These are phyloP conservation scores for Alnus glutinosa DNA, from an alignment of 306 rosid genomes.

Conservation along the genomic window DNA sequence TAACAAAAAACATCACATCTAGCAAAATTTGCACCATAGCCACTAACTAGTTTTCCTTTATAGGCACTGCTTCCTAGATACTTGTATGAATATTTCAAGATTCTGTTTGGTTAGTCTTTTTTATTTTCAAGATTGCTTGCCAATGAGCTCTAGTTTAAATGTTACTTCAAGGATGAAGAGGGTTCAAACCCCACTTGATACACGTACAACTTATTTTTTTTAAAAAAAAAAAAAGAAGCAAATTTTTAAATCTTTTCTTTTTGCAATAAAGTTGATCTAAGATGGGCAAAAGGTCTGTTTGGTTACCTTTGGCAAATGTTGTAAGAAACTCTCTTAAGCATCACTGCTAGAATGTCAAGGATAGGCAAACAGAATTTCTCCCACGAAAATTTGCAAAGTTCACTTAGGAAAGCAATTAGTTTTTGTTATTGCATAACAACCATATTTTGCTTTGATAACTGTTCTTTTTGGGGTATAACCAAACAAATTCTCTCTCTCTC, in stretches of 20 bases:
- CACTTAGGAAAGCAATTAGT: not conserved
- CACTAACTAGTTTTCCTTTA: not conserved
- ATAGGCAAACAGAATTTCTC: not conserved
- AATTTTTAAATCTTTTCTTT: not conserved
- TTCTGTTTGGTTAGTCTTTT: not conserved
- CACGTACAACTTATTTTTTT: too few relatives aligned
- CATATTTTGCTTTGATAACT: not conserved
- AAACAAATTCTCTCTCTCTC: not conserved
- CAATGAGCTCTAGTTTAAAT: not conserved
- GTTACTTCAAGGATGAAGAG: not conserved
- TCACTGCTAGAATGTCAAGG: not conserved
- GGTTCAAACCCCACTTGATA: too few relatives aligned
- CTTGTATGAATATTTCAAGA: not conserved
- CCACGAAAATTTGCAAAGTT: not conserved
- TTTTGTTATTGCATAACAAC: not conserved
- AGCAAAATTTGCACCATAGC: not conserved
- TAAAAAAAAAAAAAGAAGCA: not conserved
- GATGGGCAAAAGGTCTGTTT: not conserved
- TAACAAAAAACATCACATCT: not conserved
- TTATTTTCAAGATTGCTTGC: not conserved
- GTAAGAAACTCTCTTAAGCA: not conserved
- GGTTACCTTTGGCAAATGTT: not conserved
- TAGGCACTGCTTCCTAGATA: not conserved
- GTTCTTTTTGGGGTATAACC: not conserved
- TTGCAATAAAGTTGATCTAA: not conserved